Percentiles rank a stretch among this genome's conserved stretches.
phyloP scores from a whole-genome alignment of 1,284 basidiomycete genomes.

The Hemileia vastatrix region DNA sequence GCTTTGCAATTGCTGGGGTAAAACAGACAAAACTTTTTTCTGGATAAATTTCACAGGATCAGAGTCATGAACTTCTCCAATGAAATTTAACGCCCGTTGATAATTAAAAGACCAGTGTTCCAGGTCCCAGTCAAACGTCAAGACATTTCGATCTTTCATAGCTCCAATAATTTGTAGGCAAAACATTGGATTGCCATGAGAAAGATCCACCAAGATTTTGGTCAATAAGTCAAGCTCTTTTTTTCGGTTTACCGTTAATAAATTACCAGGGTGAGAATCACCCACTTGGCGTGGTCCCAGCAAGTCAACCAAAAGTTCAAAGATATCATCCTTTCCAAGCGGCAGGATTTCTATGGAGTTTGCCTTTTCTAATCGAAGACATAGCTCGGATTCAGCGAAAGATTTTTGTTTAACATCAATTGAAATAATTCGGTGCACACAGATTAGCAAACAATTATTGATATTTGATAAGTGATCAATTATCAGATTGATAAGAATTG shows the following conservation, averaged over 20 bases:
- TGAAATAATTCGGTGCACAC: neutral
- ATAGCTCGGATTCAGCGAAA: neutral
- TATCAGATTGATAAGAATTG: neutral
- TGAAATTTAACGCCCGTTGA: neutral
- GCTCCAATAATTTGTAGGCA: neutral
- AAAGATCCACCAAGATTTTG: neutral
- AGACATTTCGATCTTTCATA: neutral
- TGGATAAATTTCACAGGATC: neutral
- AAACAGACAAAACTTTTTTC: neutral
- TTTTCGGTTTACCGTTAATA: no score
- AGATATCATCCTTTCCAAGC: neutral
- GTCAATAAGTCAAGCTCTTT: neutral
- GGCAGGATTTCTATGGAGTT: neutral
- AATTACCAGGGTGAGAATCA: neutral
- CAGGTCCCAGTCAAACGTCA: neutral
- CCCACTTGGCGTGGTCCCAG: neutral
- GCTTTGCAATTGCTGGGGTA: neutral
- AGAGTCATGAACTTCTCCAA: neutral
- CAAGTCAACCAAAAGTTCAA: neutral
- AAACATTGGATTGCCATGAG: neutral
- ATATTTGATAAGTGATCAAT: neutral
- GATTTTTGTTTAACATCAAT: neutral
- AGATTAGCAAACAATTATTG: neutral
- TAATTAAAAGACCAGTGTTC: neutral
- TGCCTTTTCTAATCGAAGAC: neutral